Base-by-base conservation (phyloP, 768 basidiomycete species). In the Trametes punicea region DNA sequence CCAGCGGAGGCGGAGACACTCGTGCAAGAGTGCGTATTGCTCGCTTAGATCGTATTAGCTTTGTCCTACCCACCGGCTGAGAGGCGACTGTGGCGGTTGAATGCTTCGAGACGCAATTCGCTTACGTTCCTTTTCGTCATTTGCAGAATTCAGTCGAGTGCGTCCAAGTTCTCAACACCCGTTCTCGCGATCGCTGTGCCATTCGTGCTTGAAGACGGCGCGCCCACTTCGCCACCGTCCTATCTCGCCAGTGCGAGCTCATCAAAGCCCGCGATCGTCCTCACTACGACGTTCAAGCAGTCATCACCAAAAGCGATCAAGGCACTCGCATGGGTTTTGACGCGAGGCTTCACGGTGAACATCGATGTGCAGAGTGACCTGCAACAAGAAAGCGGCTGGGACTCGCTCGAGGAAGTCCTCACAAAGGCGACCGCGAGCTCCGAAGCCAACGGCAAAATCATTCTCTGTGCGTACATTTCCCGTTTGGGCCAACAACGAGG, bases 401-500 rank as follows among this genome's bases (percentile, higher is more conserved):
- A 92, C 50, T 75, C 72, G 0, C 79, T 93, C 27, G 85, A 89
- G 65, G 90, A 91, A 52, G 65, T 90, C 47, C 74, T 93, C 57
- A 75, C 78, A 39, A 90, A 85, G 66, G 81, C 85, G 21, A 80
- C 78, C 21, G 68, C 72, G 58, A 46, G 39, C 23, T 55, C 51
- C 46, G 52, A 64, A 30, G 78, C 44, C 52, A 73, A 46, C 71
- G 75, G 62, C 67, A 77, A 84, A 29, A 82, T 91, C 68, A 76
- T 90, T 52, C 72, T 93, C 38, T 84, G 90, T 90, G 66, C 33
- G 65, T 66, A 25, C 9, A 13, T 48, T 51, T 18, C 23, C 5
- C 3, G 10, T 31, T 18, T 16, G 15, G 18, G 7, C 23, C 16
- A 26, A 6, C 30, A 7, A 44, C 33, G 42, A 27, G n/a, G 11